A percentile compares a stretch with the other conserved stretches of the same genome.
Conservation (phyloP, 2,329 filamentous ascomycete species). For the Blumeria hordei region DNA sequence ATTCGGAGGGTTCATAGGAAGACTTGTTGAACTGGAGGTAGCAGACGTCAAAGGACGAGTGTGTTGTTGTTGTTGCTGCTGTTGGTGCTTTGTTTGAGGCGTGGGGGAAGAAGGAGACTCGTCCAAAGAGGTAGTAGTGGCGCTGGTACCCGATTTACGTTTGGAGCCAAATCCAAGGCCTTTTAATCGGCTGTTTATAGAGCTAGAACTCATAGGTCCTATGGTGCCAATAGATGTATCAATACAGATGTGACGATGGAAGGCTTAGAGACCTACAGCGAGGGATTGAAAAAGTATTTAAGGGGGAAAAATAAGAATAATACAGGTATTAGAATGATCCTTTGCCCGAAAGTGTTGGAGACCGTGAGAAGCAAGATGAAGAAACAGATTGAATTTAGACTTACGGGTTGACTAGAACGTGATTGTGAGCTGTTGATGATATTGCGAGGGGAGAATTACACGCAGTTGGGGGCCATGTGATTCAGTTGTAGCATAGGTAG, state of each 20-base stretch:
- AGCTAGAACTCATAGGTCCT: conserved; percentile 49
- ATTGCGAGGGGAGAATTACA: background rate
- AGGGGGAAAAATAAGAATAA: no score
- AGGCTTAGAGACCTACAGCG: no score
- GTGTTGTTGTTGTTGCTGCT: conserved; percentile 5
- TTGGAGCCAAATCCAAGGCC: conserved; percentile 53
- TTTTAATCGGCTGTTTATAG: conserved; percentile 59
- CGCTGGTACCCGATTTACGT: conserved; percentile 44
- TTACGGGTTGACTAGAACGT: background rate
- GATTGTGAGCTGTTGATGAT: background rate
- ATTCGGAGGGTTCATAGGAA: conserved; percentile 39
- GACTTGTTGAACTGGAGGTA: conserved; percentile 24
- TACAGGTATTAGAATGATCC: no score
- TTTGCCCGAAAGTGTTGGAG: no score
- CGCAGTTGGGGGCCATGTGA: background rate
- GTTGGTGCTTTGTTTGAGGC: conserved; percentile 3
- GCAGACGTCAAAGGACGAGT: conserved; percentile 14
- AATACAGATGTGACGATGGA: no score
- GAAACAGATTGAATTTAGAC: background rate
- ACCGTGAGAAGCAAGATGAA: no score
- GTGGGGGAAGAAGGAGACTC: conserved; percentile 12
- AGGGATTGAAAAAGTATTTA: no score
- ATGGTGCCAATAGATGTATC: no score
- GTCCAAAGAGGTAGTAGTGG: conserved; percentile 18
- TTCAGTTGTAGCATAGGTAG: background rate